phyloP scores from a whole-genome alignment of 768 basidiomycete species.

The Leccinum truebloodii region DNA sequence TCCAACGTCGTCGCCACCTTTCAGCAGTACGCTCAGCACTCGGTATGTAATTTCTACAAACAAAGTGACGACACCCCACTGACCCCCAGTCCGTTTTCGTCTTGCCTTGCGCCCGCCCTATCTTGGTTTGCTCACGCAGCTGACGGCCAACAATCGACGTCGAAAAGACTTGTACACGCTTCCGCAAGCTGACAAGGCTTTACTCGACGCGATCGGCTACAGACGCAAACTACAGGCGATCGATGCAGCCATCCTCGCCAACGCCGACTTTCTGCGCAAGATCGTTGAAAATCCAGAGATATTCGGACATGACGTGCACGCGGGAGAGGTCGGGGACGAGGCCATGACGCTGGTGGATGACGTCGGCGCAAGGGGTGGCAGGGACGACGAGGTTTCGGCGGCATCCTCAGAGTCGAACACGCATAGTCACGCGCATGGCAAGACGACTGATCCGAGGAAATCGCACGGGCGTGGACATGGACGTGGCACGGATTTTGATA shows the following conservation, averaged over 20 bases:
- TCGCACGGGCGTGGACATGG: not conserved
- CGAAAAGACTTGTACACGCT: constrained; percentile 78
- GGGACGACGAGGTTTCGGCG: not conserved
- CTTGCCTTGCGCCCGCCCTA: not conserved
- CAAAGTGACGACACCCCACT: not conserved
- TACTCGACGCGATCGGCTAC: constrained; percentile 72
- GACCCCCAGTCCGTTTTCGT: not conserved
- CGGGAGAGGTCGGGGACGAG: constrained; percentile 15
- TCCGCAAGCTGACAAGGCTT: constrained; percentile 63
- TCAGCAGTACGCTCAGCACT: constrained; percentile 71
- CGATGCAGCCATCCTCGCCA: constrained; percentile 78
- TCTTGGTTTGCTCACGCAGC: constrained; percentile 31
- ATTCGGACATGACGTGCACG: constrained; percentile 55
- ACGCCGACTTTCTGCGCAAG: constrained; percentile 73
- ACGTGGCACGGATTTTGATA: constrained; percentile 60
- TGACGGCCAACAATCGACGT: constrained; percentile 62
- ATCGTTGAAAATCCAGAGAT: constrained; percentile 80
- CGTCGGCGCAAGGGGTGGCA: not conserved
- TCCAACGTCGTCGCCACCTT: constrained; percentile 75
- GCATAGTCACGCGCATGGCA: constrained; percentile 24
- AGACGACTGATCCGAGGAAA: constrained; percentile 15
- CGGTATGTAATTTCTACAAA: constrained; percentile 32
- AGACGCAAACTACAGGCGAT: constrained; percentile 76
- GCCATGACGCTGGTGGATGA: constrained; percentile 20
- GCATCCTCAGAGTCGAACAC: constrained; percentile 26